Conservation (phyloP, 2,329 filamentous ascomycete species). For the Aspergillus eucalypticola region DNA sequence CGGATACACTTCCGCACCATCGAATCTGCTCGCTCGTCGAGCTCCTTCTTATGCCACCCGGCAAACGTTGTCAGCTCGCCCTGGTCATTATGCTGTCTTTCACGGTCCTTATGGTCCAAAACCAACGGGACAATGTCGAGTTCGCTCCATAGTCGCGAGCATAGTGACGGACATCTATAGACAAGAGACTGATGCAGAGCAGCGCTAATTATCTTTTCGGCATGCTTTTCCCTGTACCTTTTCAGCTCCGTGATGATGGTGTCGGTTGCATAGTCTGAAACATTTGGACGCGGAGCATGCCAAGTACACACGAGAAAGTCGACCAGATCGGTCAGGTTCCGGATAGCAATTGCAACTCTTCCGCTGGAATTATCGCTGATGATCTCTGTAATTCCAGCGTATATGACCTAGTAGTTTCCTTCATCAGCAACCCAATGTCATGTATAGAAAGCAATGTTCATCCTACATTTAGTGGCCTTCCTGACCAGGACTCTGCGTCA, state of each 20-base stretch:
- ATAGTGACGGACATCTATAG: constrained; percentile 62
- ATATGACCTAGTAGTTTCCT: neutral
- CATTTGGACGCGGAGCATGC: constrained; percentile 29
- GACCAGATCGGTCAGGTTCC: constrained; percentile 69
- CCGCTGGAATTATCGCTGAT: neutral
- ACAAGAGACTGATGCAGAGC: constrained; percentile 63
- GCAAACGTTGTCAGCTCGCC: constrained; percentile 25
- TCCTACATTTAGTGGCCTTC: neutral
- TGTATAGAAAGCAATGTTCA: neutral
- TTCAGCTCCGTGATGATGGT: constrained; percentile 58
- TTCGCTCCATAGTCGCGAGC: constrained; percentile 69
- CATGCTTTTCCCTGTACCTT: constrained; percentile 62
- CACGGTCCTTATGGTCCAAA: constrained; percentile 38
- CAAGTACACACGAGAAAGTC: constrained; percentile 66
- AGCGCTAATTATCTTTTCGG: constrained; percentile 70
- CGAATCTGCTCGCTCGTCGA: constrained; percentile 76
- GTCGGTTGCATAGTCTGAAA: constrained; percentile 55
- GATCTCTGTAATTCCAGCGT: constrained; percentile 2
- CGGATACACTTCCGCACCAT: constrained; percentile 74
- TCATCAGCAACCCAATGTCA: no score
- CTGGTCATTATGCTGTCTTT: neutral
- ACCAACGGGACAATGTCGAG: constrained; percentile 72
- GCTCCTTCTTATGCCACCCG: constrained; percentile 54
- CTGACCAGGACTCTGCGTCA: neutral
- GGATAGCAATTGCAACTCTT: constrained; percentile 62